phyloP scores from a whole-genome alignment of 768 basidiomycete species.

The Mycena haematopus region DNA sequence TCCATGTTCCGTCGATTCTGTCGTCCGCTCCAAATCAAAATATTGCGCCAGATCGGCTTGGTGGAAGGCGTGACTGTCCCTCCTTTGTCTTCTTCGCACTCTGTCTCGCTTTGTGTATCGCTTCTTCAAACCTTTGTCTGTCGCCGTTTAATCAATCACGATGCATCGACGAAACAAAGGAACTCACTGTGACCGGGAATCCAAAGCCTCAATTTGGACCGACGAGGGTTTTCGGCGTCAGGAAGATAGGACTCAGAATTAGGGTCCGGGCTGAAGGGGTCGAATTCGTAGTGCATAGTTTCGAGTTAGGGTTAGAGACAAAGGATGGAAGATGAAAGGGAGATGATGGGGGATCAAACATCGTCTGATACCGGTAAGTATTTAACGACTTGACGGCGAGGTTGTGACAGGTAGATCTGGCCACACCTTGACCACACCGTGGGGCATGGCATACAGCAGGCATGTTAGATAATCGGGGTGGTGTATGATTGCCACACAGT shows the following conservation, averaged over 20 bases:
- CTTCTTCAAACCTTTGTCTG: neutral
- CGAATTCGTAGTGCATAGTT: constrained; percentile 1
- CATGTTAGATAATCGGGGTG: constrained; percentile 3
- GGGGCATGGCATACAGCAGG: constrained; percentile 13
- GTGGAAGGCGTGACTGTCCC: neutral
- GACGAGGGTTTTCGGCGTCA: neutral
- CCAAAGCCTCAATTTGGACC: neutral
- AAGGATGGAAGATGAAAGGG: neutral
- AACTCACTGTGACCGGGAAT: neutral
- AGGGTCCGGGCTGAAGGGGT: constrained; percentile 16
- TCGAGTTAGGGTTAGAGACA: neutral
- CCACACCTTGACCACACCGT: neutral
- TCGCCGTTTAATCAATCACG: neutral
- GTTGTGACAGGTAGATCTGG: neutral
- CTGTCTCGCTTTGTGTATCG: neutral
- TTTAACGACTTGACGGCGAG: constrained; percentile 5
- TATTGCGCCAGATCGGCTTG: neutral
- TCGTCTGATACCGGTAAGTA: neutral
- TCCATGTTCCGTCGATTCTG: neutral
- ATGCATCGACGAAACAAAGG: neutral
- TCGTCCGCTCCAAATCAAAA: neutral
- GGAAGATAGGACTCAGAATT: constrained; percentile 10
- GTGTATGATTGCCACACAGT: neutral
- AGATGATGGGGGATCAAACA: constrained; percentile 5
- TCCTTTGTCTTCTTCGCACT: neutral